A percentile compares a stretch with the other conserved stretches of the same genome.
These are phyloP conservation scores for Saturnispora sekii DNA, from an alignment of 805 yeast genomes.

Conservation along the genomic window DNA sequence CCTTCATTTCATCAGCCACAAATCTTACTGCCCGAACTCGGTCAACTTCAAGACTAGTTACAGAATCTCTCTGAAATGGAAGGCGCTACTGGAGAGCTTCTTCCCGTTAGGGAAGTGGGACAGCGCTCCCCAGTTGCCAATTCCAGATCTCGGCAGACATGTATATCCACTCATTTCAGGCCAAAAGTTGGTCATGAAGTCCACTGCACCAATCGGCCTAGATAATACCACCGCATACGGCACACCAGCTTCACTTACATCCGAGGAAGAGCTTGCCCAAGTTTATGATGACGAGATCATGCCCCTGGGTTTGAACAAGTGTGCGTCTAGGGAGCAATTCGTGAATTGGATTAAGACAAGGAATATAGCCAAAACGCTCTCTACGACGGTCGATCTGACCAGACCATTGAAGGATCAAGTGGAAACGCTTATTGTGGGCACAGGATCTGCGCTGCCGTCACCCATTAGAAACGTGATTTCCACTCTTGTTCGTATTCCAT, in stretches of 20 bases:
- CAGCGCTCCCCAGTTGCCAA: conserved; percentile 18
- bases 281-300: conserved; percentile 23
- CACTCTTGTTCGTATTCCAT: conserved; percentile 66
- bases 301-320: conserved; percentile 8
- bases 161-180: conserved; percentile 24
- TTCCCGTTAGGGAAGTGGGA: conserved; percentile 34
- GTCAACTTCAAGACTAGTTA: conserved; percentile 51
- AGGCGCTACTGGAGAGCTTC: conserved; percentile 36
- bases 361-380: conserved; percentile 2
- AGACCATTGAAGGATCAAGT: conserved; percentile 38
- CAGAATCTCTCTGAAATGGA: conserved; percentile 43
- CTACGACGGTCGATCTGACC: conserved; percentile 5
- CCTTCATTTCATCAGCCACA: conserved; percentile 67
- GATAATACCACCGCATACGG: conserved; percentile 6
- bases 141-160: conserved; percentile 17
- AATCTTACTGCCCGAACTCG: conserved; percentile 49
- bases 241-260: conserved; percentile 11
- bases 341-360: conserved; percentile 4
- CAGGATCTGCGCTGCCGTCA: conserved; percentile 89
- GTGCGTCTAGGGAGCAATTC: conserved; percentile 10
- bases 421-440: conserved; percentile 73
- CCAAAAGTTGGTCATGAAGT: conserved; percentile 18
- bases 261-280: conserved; percentile 17
- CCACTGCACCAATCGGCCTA: conserved; percentile 11
- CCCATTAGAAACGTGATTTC: conserved; percentile 78